A percentile compares a stretch with the other conserved stretches of the same genome.
Evolutionary conservation across 2,329 filamentous ascomycete genomes (phyloP).

Genomic region (Alternaria atra): DNA sequence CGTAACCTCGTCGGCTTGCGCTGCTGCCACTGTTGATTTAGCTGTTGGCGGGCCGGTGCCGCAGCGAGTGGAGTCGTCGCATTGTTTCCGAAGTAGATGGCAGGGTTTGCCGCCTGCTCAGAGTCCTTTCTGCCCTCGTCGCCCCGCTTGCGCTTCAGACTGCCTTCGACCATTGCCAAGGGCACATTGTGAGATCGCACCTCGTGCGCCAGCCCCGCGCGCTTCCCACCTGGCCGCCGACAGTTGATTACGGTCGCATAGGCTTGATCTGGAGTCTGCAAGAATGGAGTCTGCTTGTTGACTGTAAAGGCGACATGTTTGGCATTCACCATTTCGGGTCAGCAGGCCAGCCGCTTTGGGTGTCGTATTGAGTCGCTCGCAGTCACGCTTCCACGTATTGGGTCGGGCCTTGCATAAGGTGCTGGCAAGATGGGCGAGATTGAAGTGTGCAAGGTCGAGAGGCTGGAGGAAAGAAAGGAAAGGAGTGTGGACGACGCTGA

Average conservation of each 20-base stretch:
- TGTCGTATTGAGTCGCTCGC: slow-evolving; percentile 27
- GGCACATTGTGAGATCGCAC: slow-evolving; percentile 43
- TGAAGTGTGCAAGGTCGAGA: slow-evolving; percentile 21
- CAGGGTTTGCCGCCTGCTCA: slow-evolving; percentile 9
- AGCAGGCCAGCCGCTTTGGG: slow-evolving; percentile 45
- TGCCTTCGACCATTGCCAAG: slow-evolving; percentile 38
- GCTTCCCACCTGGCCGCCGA: slow-evolving; percentile 41
- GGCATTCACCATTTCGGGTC: slow-evolving; percentile 50
- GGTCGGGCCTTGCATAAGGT: slow-evolving; percentile 24
- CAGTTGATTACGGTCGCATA: slow-evolving; percentile 49
- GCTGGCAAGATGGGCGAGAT: slow-evolving; percentile 8
- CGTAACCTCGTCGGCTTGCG: slow-evolving; percentile 41
- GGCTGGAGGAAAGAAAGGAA: slow-evolving; percentile 30
- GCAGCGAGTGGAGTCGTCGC: slow-evolving; percentile 16
- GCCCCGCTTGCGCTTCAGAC: slow-evolving; percentile 39
- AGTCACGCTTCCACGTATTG: slow-evolving; percentile 21
- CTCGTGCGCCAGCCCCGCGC: slow-evolving; percentile 32
- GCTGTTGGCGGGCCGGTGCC: slow-evolving; percentile 20
- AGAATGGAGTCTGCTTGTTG: slow-evolving; percentile 47
- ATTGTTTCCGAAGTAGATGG: slow-evolving; percentile 9
- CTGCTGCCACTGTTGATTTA: slow-evolving; percentile 33
- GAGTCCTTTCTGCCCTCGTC: slow-evolving; percentile 18
- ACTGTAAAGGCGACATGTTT: slow-evolving; percentile 52
- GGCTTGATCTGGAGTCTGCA: slow-evolving; percentile 38
- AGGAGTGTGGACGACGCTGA: slow-evolving; percentile 38